Evolutionary conservation across 2,329 filamentous ascomycete genomes (phyloP), one percentile per base, ranked within the genome.

Genomic region (Apiospora marii): DNA sequence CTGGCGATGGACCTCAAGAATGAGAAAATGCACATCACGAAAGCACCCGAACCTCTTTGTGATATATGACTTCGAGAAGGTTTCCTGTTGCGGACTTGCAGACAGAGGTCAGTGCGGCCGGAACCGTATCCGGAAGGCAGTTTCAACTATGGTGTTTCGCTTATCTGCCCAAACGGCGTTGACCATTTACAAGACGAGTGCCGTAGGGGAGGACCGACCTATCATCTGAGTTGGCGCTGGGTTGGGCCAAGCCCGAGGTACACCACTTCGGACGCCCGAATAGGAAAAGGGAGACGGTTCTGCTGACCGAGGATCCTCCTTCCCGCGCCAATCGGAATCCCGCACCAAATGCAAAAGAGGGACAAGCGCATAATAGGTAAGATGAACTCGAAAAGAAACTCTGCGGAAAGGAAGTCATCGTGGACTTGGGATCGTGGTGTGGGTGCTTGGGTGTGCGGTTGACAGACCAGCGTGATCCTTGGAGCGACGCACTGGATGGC

Each of bases 41-140:
- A 61, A 14, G 24, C 19, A 64, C 34, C n/a, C 58, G 12, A 14
- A n/a, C 58, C 58, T 64, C 58, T 41, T 64, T 64, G 34, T 64
- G 58, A 64, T 64, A 64, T 41, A 41, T 64, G 58, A 64, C 58
- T 64, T 64, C 58, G 58, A 64, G 58, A 64, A 64, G 10, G 4
- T 10, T 64, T 64, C 58, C 58, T 64, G 14, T 64, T 41, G 4
- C 3, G 22, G 58, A 14, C 34, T 41, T 64, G 19, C 34, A 64
- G 12, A 41, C 58, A 64, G n/a, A 41, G 58, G 34, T 64, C 34
- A 41, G 34, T 41, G 58, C 10, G 58, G 34, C 58, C 58, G 34
- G 58, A 64, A 64, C 13, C 58, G 34, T 64, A 41, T 14, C 30
- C 58, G 58, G 58, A 24, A 34, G 30, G 34, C 58, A 34, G 53